Evolutionary conservation across 306 rosid species (phyloP), one percentile per base, ranked within the genome.

Genomic region (Argentina anserina): DNA sequence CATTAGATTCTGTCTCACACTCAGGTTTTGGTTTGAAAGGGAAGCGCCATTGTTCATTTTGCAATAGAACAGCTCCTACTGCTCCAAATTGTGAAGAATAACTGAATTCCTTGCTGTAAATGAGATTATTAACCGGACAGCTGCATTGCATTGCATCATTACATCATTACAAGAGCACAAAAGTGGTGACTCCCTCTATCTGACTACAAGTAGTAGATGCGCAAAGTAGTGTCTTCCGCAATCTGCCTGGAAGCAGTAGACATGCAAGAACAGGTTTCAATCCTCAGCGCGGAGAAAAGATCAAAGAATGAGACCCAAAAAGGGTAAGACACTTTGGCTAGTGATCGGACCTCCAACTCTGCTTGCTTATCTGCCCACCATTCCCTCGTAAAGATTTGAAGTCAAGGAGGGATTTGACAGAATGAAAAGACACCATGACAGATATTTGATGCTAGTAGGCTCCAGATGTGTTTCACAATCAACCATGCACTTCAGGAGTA

Each of bases 281-380:
- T 47, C 1, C n/a, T 47, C n/a, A 17, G n/a, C 49, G 18, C 21
- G 7, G 52, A 47, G 12, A 12, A 7, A 53, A 55, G 13, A 3
- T 53, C 31, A 1, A 45, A 11, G 6, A 10, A 8, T 1, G 25
- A 49, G 55, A 20, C 4, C 28, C 29, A 10, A 3, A 28, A 56
- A 14, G 18, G 49, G 55, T 39, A 33, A 33, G 36, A 3, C 36
- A 29, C 50, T 70, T 42, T 65, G 72, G 68, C 49, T 20, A 62
- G 62, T 34, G 56, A 37, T 72, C 86, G 96, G 90, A 89, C 11
- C 46, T 17, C 95, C 95, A 43, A 47, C 71, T 62, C n/a, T 33
- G 34, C 34, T 33, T n/a, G n/a, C n/a, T n/a, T n/a, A n/a, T 33
- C 34, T 33, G 34, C 34, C 34, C 34, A 33, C 33, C 11, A 0